Conservation (phyloP, 164 flowering plant genomes). For the Liquidambar formosana region DNA sequence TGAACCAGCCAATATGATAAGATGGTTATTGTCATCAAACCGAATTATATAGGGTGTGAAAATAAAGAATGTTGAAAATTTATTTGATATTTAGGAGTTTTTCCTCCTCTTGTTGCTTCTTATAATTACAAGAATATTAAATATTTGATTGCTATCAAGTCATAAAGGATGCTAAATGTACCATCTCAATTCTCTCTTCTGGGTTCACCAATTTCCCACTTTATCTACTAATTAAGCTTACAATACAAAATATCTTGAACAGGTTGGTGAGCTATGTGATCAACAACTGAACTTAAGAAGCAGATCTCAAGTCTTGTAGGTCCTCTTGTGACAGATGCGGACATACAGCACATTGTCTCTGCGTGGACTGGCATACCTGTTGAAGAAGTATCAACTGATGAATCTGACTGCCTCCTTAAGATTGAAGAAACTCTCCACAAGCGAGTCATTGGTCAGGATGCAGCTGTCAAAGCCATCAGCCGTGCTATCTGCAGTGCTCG, state of each 20-base stretch:
- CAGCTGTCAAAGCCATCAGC: slow-evolving; percentile 87
- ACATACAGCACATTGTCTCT: slow-evolving; percentile 78
- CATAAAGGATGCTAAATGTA: no score
- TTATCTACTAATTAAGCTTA: slow-evolving; percentile 6
- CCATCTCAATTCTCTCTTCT: background rate
- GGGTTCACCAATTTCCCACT: background rate
- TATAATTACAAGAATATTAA: no score
- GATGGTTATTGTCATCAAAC: no score
- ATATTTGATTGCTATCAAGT: no score
- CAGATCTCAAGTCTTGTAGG: slow-evolving; percentile 61
- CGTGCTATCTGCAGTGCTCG: slow-evolving; percentile 93
- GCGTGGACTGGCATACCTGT: slow-evolving; percentile 93
- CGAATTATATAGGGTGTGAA: no score
- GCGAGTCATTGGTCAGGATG: slow-evolving; percentile 87
- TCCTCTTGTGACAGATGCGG: slow-evolving; percentile 72
- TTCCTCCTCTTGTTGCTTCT: no score
- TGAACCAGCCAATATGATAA: no score
- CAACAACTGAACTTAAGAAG: slow-evolving; percentile 72
- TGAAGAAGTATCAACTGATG: slow-evolving; percentile 79
- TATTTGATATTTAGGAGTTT: no score
- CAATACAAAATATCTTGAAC: slow-evolving; percentile 9
- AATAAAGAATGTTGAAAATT: no score
- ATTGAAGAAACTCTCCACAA: slow-evolving; percentile 88
- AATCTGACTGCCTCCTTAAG: slow-evolving; percentile 82
- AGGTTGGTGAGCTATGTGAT: slow-evolving; percentile 85